phyloP scores from a whole-genome alignment of 2,329 filamentous ascomycete genomes.

The Helicocarpus griseus region DNA sequence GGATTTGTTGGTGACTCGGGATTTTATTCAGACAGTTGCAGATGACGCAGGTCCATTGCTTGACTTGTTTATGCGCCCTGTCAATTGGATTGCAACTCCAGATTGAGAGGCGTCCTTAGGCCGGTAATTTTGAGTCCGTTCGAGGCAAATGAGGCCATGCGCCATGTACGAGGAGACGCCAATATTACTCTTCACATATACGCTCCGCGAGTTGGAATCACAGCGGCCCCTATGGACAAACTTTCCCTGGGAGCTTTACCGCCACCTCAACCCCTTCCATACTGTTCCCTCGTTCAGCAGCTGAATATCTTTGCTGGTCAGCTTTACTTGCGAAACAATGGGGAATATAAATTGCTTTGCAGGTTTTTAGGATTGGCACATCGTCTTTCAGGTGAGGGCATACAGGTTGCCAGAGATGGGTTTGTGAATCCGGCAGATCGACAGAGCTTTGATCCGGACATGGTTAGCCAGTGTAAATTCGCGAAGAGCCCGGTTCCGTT shows the following conservation, averaged over 20 bases:
- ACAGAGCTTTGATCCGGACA: background rate
- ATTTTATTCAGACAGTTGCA: conserved; percentile 43
- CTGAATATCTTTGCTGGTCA: conserved; percentile 59
- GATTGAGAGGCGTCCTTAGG: background rate
- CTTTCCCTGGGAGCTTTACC: conserved; percentile 36
- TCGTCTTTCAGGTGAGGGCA: background rate
- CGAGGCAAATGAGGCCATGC: conserved; percentile 47
- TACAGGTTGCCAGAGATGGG: conserved; percentile 2
- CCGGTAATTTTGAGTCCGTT: conserved; percentile 49
- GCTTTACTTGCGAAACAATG: conserved; percentile 47
- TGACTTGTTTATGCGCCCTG: conserved; percentile 43
- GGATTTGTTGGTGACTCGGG: conserved; percentile 38
- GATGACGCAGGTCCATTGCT: conserved; percentile 12
- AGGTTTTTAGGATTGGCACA: conserved; percentile 9
- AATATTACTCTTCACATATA: conserved; percentile 42
- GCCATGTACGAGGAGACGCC: conserved; percentile 24
- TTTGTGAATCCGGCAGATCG: conserved; percentile 2
- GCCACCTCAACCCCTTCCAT: conserved; percentile 6
- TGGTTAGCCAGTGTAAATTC: background rate
- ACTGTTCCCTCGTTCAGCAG: conserved; percentile 24
- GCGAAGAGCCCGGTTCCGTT: background rate
- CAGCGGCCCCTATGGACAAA: conserved; percentile 31
- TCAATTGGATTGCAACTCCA: conserved; percentile 43
- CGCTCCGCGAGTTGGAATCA: conserved; percentile 33
- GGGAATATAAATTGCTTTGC: conserved; percentile 39